phyloP scores from a whole-genome alignment of 2,329 filamentous ascomycete species.

The Diaporthe citrichinensis region DNA sequence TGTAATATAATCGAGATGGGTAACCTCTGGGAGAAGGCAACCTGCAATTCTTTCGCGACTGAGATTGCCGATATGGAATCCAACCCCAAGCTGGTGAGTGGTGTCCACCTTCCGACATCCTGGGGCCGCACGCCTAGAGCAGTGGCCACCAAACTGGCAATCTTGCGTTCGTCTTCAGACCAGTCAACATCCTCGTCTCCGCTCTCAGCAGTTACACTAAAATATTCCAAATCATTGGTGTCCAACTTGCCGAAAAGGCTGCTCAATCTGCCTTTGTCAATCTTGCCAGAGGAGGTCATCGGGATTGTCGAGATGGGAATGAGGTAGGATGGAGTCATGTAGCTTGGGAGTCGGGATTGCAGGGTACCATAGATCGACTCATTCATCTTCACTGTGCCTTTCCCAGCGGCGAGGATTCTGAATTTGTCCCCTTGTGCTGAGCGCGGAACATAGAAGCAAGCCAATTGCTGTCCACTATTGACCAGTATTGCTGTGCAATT shows the following conservation, averaged over 20 bases:
- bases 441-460: constrained; percentile 77
- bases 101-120: constrained; percentile 74
- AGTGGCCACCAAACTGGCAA: constrained; percentile 69
- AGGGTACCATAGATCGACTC: constrained; percentile 68
- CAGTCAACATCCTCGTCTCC: constrained; percentile 58
- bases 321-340: constrained; percentile 85
- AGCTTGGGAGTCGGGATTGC: constrained; percentile 71
- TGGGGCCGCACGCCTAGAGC: constrained; percentile 60
- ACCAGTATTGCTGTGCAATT: constrained; percentile 77
- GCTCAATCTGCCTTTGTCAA: constrained; percentile 71
- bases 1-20: constrained; percentile 80
- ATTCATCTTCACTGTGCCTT: constrained; percentile 50
- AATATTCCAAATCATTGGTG: constrained; percentile 56
- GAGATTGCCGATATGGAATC: constrained; percentile 88
- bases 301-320: constrained; percentile 80
- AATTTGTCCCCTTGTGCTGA: constrained; percentile 48
- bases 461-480: constrained; percentile 63
- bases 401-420: constrained; percentile 54
- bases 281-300: constrained; percentile 81
- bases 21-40: constrained; percentile 61
- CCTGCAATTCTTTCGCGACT: constrained; percentile 71
- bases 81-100: constrained; percentile 83
- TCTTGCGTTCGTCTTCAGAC: constrained; percentile 66
- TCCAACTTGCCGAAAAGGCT: constrained; percentile 62
- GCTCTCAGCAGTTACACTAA: constrained; percentile 42